Conservation (phyloP, 1,284 basidiomycete genomes). For the Quambalaria eucalypti region DNA sequence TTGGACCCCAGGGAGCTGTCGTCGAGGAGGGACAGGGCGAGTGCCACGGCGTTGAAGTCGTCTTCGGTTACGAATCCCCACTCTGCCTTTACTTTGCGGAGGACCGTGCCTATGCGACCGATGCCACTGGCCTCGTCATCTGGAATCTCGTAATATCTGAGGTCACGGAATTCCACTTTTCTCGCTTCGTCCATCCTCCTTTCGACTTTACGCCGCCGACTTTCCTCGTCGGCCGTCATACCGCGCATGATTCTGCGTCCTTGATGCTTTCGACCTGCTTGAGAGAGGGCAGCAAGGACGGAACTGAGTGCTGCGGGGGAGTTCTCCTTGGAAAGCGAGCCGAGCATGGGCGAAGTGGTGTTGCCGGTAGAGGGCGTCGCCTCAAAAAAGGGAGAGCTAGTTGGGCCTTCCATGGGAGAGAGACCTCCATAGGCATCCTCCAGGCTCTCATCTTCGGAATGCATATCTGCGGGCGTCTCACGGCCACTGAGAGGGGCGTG, state of each 20-base stretch:
- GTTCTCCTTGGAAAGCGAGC: constrained; percentile 28
- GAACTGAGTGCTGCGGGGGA: constrained; percentile 32
- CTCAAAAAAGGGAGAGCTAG: not conserved
- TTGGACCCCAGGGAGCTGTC: constrained; percentile 33
- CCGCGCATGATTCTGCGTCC: constrained; percentile 38
- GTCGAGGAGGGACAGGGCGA: constrained; percentile 41
- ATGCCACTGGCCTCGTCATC: not conserved
- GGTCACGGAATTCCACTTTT: not conserved
- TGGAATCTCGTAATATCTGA: not conserved
- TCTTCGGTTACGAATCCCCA: constrained; percentile 42
- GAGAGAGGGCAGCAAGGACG: constrained; percentile 32
- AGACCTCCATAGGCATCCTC: constrained; percentile 15
- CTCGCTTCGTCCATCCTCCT: constrained; percentile 28
- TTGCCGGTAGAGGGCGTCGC: not conserved
- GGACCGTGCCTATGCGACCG: constrained; percentile 12
- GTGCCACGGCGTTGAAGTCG: constrained; percentile 37
- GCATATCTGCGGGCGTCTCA: not conserved
- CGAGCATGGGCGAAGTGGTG: constrained; percentile 19
- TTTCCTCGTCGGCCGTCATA: constrained; percentile 36
- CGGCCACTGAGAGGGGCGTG: constrained; percentile 10
- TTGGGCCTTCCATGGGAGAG: constrained; percentile 21
- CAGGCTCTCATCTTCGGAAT: constrained; percentile 25
- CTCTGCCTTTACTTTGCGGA: constrained; percentile 43
- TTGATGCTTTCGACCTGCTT: constrained; percentile 37
- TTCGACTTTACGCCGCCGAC: constrained; percentile 20